Conservation (phyloP, 305 asterid species). For the Solanum aculeatissimum region DNA sequence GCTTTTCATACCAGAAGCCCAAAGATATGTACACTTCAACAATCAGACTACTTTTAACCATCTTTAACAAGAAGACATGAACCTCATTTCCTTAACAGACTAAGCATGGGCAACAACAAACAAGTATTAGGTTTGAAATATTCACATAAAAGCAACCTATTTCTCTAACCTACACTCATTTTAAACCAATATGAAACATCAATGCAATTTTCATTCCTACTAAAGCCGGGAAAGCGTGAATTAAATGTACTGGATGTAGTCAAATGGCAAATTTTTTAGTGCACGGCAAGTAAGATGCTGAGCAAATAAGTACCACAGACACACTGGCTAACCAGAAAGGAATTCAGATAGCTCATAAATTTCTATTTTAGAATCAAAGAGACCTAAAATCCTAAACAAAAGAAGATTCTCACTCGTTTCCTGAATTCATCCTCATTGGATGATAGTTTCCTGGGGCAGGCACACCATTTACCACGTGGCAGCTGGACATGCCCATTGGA, state of each 20-base stretch:
- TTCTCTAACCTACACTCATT: not conserved
- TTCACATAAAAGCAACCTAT: not conserved
- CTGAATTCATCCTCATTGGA: constrained; percentile 80
- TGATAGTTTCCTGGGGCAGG: constrained; percentile 75
- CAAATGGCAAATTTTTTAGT: not conserved
- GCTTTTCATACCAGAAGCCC: not conserved
- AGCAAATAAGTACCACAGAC: not conserved
- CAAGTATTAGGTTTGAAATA: not conserved
- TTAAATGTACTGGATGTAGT: not conserved
- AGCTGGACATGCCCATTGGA: constrained; percentile 52
- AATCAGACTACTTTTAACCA: not conserved
- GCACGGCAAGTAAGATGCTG: not conserved
- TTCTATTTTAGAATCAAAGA: not conserved
- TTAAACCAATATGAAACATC: not conserved
- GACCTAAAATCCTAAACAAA: not conserved
- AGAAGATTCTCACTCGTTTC: constrained; percentile 50
- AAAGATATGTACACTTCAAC: not conserved
- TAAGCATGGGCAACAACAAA: not conserved
- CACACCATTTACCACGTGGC: constrained; percentile 81
- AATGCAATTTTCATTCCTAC: not conserved
- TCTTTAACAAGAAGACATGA: not conserved
- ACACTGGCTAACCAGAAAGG: not conserved
- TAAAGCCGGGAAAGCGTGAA: not conserved
- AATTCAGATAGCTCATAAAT: not conserved
- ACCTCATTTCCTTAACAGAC: not conserved